These are phyloP conservation scores for Linnemannia elongata DNA, from an alignment of 192 early-diverging fungal species.

Conservation along the genomic window DNA sequence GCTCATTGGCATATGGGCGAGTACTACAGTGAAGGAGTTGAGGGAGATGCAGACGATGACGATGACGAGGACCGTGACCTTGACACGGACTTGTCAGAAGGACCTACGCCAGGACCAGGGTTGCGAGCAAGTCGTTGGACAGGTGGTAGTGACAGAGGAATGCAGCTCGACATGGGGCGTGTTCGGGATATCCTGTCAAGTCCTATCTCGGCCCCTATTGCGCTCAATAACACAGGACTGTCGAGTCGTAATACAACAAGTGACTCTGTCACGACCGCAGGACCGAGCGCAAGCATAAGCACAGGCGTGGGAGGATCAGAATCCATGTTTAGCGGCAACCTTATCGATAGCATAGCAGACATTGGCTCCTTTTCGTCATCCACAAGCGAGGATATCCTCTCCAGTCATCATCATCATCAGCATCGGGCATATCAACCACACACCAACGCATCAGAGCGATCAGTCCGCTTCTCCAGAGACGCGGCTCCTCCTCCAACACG, in stretches of 20 bases:
- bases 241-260: background rate
- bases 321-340: background rate
- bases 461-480: constrained; percentile 22
- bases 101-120: background rate
- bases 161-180: constrained; percentile 21
- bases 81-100: constrained; percentile 42
- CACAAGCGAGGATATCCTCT: constrained; percentile 7
- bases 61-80: constrained; percentile 40
- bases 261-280: background rate
- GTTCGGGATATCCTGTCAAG: constrained; percentile 44
- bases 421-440: background rate
- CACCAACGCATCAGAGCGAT: constrained; percentile 9
- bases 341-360: background rate
- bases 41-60: constrained; percentile 45
- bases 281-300: background rate
- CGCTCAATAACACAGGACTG: background rate
- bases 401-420: background rate
- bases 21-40: constrained; percentile 45
- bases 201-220: constrained; percentile 32
- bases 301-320: background rate
- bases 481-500: background rate
- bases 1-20: constrained; percentile 45
- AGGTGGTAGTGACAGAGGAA: background rate
- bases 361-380: constrained; percentile 9
- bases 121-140: background rate